These are phyloP conservation scores for Alternaria conjuncta DNA, from an alignment of 2,329 filamentous ascomycete genomes.

Conservation along the genomic window DNA sequence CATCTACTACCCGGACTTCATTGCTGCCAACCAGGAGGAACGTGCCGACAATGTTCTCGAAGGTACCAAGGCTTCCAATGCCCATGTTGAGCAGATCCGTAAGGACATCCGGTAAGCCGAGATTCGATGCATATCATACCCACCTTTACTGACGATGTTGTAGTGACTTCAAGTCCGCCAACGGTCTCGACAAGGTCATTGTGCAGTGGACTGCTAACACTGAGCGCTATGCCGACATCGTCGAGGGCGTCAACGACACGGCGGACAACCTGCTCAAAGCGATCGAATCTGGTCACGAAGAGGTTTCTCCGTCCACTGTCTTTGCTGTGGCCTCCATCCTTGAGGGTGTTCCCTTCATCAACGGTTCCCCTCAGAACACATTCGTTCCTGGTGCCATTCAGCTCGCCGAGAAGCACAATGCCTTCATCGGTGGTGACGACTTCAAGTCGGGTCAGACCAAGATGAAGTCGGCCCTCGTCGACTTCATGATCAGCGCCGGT, in stretches of 20 bases:
- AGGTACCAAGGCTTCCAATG: slow-evolving; percentile 82
- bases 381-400: slow-evolving; percentile 93
- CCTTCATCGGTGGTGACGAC: slow-evolving; percentile 97
- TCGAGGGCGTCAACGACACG: slow-evolving; percentile 92
- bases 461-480: slow-evolving; percentile 99
- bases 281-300: slow-evolving; percentile 84
- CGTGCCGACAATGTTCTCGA: slow-evolving; percentile 89
- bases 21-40: slow-evolving; percentile 96
- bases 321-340: slow-evolving; percentile 95
- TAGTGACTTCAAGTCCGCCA: slow-evolving; percentile 83
- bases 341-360: slow-evolving; percentile 93
- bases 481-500: slow-evolving; percentile 97
- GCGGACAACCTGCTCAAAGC: slow-evolving; percentile 90
- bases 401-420: slow-evolving; percentile 82
- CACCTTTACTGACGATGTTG: slow-evolving; percentile 2
- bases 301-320: slow-evolving; percentile 93
- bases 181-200: slow-evolving; percentile 91
- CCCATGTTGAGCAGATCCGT: slow-evolving; percentile 91
- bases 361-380: slow-evolving; percentile 98
- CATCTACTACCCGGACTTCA: slow-evolving; percentile 99
- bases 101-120: slow-evolving; percentile 78
- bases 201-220: slow-evolving; percentile 99
- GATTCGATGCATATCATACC: not conserved
- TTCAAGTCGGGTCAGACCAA: slow-evolving; percentile 99
- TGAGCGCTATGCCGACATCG: slow-evolving; percentile 89